Percentiles rank a stretch among this genome's conserved stretches.
These are phyloP conservation scores for Metarhizium rileyi DNA, from an alignment of 2,329 filamentous ascomycete species.

Conservation along the genomic window DNA sequence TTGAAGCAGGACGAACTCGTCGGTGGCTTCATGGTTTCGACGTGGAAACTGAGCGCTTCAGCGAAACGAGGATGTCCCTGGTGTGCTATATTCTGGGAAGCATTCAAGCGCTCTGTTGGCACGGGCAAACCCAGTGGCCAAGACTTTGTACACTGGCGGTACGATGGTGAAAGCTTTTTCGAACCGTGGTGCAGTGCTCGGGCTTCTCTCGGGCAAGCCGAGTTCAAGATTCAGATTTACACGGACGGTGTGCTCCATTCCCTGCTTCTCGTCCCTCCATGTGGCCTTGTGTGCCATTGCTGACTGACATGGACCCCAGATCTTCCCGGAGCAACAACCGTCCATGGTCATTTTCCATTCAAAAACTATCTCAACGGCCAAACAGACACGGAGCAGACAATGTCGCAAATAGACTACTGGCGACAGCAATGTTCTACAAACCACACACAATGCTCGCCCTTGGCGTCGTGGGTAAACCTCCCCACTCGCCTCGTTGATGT, in stretches of 20 bases:
- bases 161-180: background rate
- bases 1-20: background rate
- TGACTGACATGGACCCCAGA: too few relatives aligned
- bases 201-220: background rate
- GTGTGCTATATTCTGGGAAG: background rate
- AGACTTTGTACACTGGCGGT: background rate
- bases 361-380: background rate
- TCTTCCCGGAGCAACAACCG: background rate
- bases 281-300: too few relatives aligned
- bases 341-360: background rate
- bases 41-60: background rate
- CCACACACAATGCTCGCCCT: background rate
- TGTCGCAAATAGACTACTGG: background rate
- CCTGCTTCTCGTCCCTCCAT: background rate
- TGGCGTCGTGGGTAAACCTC: background rate
- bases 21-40: background rate
- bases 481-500: background rate
- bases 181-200: background rate
- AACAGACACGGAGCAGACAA: background rate
- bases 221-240: background rate
- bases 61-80: background rate
- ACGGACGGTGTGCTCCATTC: background rate
- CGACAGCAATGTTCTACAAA: background rate
- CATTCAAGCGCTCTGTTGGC: background rate
- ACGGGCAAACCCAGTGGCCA: background rate